These are phyloP conservation scores for Boletus pseudopeckii DNA, from an alignment of 768 basidiomycete species.

Conservation along the genomic window DNA sequence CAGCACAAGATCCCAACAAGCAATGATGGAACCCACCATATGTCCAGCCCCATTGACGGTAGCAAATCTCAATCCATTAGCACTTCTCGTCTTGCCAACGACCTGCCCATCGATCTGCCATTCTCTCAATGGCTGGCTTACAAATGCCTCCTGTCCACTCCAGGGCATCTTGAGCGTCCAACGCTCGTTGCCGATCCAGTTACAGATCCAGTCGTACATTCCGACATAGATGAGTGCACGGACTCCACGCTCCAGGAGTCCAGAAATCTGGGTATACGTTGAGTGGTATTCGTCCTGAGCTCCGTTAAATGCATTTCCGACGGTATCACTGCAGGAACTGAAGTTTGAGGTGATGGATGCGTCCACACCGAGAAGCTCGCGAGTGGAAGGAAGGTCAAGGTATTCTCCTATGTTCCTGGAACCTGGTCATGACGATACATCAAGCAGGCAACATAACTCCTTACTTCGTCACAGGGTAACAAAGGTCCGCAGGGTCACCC, in stretches of 20 bases:
- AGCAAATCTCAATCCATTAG: constrained; percentile 62
- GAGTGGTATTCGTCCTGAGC: constrained; percentile 39
- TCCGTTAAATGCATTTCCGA: constrained; percentile 46
- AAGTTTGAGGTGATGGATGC: constrained; percentile 40
- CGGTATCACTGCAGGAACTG: constrained; percentile 37
- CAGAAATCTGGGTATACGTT: constrained; percentile 37
- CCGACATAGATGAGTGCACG: constrained; percentile 73
- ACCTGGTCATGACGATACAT: background rate
- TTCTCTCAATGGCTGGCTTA: constrained; percentile 44
- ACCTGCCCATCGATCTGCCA: constrained; percentile 53
- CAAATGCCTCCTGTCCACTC: constrained; percentile 58
- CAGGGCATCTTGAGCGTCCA: constrained; percentile 77
- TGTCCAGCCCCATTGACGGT: constrained; percentile 71
- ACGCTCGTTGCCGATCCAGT: constrained; percentile 71
- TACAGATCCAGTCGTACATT: constrained; percentile 77
- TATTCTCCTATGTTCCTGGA: constrained; percentile 55
- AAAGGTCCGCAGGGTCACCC: constrained; percentile 48
- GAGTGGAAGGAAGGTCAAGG: constrained; percentile 56
- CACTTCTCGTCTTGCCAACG: constrained; percentile 55
- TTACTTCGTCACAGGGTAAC: constrained; percentile 49
- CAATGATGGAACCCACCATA: constrained; percentile 46
- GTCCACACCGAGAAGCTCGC: constrained; percentile 61
- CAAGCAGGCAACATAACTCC: background rate
- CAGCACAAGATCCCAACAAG: background rate
- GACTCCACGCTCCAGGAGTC: constrained; percentile 71